A percentile compares a stretch with the other conserved stretches of the same genome.
These are phyloP conservation scores for Ramaria rubella DNA, from an alignment of 768 basidiomycete genomes.

Conservation along the genomic window DNA sequence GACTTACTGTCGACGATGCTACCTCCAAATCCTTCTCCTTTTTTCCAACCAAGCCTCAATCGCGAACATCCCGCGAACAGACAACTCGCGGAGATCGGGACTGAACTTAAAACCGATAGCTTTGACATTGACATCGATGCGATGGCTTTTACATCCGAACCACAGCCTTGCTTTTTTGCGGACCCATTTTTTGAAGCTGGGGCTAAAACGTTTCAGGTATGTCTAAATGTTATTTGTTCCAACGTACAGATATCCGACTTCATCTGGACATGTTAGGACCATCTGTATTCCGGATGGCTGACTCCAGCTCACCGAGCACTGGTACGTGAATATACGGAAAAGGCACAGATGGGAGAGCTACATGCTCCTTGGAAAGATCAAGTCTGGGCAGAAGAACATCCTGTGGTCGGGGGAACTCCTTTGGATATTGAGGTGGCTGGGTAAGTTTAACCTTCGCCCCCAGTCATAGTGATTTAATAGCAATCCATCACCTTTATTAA, in stretches of 20 bases:
- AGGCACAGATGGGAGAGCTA: constrained; percentile 38
- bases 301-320: constrained; percentile 37
- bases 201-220: constrained; percentile 38
- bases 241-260: not conserved
- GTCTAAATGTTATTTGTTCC: not conserved
- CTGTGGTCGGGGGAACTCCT: not conserved
- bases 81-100: not conserved
- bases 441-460: not conserved
- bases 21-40: constrained; percentile 40
- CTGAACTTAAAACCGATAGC: not conserved
- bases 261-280: constrained; percentile 36
- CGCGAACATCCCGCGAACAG: constrained; percentile 32
- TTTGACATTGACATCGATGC: constrained; percentile 20
- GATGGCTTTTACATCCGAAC: constrained; percentile 10
- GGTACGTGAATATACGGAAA: constrained; percentile 37
- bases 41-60: constrained; percentile 28
- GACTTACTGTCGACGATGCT: constrained; percentile 33
- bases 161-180: constrained; percentile 39
- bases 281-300: constrained; percentile 47
- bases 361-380: constrained; percentile 62
- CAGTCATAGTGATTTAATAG: not conserved
- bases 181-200: constrained; percentile 50
- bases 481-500: constrained; percentile 11
- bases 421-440: constrained; percentile 11
- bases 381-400: constrained; percentile 45